Conservation (phyloP, 1,284 basidiomycete species). For the Apiotrichum porosum region DNA sequence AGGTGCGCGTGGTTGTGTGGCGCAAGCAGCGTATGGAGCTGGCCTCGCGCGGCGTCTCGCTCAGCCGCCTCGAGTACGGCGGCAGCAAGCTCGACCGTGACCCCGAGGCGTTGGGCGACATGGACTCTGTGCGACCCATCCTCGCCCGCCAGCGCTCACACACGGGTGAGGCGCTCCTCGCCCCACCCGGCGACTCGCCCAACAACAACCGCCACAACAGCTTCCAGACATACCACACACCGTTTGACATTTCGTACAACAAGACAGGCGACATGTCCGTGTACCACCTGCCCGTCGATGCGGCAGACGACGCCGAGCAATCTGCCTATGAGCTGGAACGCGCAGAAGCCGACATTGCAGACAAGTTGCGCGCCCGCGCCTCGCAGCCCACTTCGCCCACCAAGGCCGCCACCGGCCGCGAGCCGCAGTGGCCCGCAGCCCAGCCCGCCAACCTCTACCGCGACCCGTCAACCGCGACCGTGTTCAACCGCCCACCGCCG, state of each 20-base stretch:
- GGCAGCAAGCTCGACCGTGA: background rate
- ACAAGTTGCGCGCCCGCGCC: background rate
- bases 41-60: conserved; percentile 7
- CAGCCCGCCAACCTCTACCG: background rate
- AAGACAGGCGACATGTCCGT: conserved; percentile 22
- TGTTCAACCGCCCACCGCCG: conserved; percentile 4
- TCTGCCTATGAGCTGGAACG: too few relatives aligned
- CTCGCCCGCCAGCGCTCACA: background rate
- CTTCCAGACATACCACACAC: conserved; percentile 29
- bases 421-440: too few relatives aligned
- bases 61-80: conserved; percentile 4
- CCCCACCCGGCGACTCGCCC: background rate
- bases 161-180: background rate
- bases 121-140: background rate
- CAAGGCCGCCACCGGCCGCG: background rate
- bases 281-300: conserved; percentile 11
- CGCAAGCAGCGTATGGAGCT: conserved; percentile 56
- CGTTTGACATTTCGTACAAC: conserved; percentile 31
- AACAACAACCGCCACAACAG: conserved; percentile 4
- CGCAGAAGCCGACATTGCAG: conserved; percentile 7
- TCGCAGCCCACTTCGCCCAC: background rate
- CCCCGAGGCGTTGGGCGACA: background rate
- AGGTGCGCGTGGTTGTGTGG: conserved; percentile 67
- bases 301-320: too few relatives aligned
- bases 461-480: conserved; percentile 5